Conservation (phyloP, 331 rosid genomes). For the Malus hybrid region DNA sequence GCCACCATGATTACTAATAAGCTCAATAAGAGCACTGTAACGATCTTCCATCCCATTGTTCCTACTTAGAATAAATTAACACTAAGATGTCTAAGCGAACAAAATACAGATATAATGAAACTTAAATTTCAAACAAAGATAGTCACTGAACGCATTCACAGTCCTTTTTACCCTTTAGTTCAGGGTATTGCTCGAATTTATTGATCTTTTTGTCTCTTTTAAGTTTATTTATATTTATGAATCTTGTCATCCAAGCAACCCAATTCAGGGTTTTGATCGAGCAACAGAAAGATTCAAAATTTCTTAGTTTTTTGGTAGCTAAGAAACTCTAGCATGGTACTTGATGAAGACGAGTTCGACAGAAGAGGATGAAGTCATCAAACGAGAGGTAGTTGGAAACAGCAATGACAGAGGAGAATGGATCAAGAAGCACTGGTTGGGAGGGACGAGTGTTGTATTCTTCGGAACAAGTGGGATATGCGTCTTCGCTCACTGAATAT, state of each 20-base stretch:
- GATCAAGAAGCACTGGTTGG: conserved; percentile 45
- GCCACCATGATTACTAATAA: conserved; percentile 35
- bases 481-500: conserved; percentile 69
- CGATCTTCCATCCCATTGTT: conserved; percentile 84
- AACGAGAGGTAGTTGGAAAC: conserved; percentile 69
- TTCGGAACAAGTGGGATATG: conserved; percentile 59
- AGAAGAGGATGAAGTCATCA: conserved; percentile 63
- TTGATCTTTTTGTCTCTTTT: neutral
- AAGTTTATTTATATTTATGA: neutral
- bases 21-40: conserved; percentile 61
- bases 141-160: too few relatives aligned
- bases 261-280: neutral
- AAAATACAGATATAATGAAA: neutral
- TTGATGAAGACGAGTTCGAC: conserved; percentile 72
- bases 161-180: neutral
- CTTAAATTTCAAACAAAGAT: neutral
- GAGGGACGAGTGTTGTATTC: conserved; percentile 31
- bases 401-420: conserved; percentile 55
- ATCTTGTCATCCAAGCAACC: neutral
- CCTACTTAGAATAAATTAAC: conserved; percentile 4
- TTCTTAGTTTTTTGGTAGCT: neutral
- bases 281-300: neutral
- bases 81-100: too few relatives aligned
- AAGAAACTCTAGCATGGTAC: conserved; percentile 10
- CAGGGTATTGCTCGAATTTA: neutral